Evolutionary conservation across 495 filamentous ascomycete species (phyloP).

Genomic region (Apiosordaria backusii): DNA sequence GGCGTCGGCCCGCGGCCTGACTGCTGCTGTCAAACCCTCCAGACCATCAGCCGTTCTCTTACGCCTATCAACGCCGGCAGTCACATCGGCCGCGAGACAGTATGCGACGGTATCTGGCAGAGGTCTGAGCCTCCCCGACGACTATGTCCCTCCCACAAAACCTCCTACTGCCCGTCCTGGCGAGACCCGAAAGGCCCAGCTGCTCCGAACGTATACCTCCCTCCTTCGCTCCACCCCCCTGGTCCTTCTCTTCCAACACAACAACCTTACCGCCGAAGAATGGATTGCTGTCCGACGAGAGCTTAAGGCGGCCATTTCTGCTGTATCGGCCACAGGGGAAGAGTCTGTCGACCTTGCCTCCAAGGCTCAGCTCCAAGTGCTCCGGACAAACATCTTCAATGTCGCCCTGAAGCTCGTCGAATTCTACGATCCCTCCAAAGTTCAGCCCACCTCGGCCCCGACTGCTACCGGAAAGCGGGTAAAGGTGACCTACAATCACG

Average conservation of each 20-base stretch:
- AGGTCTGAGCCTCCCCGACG: slow-evolving; percentile 47
- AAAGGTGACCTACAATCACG: slow-evolving; percentile 55
- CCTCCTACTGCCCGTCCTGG: slow-evolving; percentile 84
- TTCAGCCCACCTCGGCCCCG: slow-evolving; percentile 19
- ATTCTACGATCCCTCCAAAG: slow-evolving; percentile 65
- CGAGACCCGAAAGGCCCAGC: slow-evolving; percentile 88
- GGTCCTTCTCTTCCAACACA: slow-evolving; percentile 93
- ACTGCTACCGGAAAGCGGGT: slow-evolving; percentile 42
- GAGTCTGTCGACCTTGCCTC: slow-evolving; percentile 33
- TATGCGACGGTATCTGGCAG: slow-evolving; percentile 41
- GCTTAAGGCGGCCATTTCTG: slow-evolving; percentile 62
- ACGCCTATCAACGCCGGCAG: slow-evolving; percentile 18
- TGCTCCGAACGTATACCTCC: slow-evolving; percentile 89
- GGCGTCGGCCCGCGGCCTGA: slow-evolving; percentile 25
- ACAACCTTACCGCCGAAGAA: slow-evolving; percentile 84
- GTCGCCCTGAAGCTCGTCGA: slow-evolving; percentile 80
- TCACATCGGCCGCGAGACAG: slow-evolving; percentile 25
- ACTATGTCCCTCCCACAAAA: slow-evolving; percentile 65
- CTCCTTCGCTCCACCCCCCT: slow-evolving; percentile 84
- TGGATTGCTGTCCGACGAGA: slow-evolving; percentile 86
- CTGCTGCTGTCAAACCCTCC: slow-evolving; percentile 21
- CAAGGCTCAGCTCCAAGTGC: slow-evolving; percentile 68
- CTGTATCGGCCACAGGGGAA: slow-evolving; percentile 39
- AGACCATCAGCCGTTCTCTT: slow-evolving; percentile 24
- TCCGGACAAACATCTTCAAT: slow-evolving; percentile 86